These are phyloP conservation scores for Aspergillus diversus DNA, from an alignment of 495 filamentous ascomycete species.

Conservation along the genomic window DNA sequence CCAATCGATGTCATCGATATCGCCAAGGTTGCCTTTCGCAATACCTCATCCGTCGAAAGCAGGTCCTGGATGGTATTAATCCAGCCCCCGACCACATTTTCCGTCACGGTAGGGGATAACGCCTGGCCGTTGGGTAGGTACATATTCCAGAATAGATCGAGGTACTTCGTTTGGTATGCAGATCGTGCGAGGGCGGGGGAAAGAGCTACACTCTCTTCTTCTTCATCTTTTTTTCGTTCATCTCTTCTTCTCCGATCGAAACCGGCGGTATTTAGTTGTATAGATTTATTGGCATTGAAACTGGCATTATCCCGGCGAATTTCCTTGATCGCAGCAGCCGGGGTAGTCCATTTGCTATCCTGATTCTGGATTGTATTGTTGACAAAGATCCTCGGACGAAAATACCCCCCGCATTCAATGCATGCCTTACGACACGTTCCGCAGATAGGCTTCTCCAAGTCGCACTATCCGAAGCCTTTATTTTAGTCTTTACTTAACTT, in stretches of 20 bases:
- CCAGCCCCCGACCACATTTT: conserved; percentile 9
- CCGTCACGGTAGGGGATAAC: not conserved
- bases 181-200: conserved; percentile 3
- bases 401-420: conserved; percentile 15
- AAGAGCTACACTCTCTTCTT: not conserved
- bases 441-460: conserved; percentile 16
- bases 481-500: no score
- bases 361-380: conserved; percentile 13
- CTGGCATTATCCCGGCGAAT: no score
- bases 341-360: not conserved
- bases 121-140: conserved; percentile 16
- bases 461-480: conserved; percentile 3
- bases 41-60: not conserved
- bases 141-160: conserved; percentile 14
- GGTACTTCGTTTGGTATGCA: conserved; percentile 15
- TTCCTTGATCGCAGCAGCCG: not conserved
- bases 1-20: conserved; percentile 12
- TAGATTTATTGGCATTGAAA: no score
- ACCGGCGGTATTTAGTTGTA: no score
- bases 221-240: no score
- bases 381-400: conserved; percentile 18
- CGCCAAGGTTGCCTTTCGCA: conserved; percentile 6
- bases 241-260: not conserved
- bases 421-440: conserved; percentile 20
- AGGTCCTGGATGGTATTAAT: conserved; percentile 8